Evolutionary conservation across 345 rosid species (phyloP).

Genomic region (Populus euphratica): DNA sequence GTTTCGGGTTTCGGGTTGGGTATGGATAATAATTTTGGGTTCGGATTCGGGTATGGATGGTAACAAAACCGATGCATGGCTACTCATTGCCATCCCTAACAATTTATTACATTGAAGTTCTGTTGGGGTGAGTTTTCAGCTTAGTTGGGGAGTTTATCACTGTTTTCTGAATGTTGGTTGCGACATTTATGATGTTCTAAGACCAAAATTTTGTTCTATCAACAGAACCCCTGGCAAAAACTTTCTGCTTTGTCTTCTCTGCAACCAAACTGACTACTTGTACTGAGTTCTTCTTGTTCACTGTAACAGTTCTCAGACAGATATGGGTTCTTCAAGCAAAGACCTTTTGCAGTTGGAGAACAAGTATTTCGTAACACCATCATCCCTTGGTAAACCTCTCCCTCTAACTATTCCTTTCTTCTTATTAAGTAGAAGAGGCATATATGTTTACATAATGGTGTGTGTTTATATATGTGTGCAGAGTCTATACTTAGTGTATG

Average conservation of each 20-base stretch:
- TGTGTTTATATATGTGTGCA: slow-evolving; percentile 11
- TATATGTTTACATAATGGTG: neutral
- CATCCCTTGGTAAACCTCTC: slow-evolving; percentile 26
- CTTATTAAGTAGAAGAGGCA: neutral
- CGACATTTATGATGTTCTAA: neutral
- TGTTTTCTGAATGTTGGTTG: neutral
- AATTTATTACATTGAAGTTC: neutral
- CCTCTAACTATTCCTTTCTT: neutral
- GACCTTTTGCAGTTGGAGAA: slow-evolving; percentile 45
- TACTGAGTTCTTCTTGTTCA: neutral
- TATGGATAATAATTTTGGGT: no score
- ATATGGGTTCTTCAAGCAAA: slow-evolving; percentile 39
- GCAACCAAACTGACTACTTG: neutral
- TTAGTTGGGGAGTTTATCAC: neutral
- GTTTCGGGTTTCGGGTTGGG: no score
- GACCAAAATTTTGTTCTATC: neutral
- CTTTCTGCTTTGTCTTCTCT: neutral
- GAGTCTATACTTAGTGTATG: slow-evolving; percentile 47
- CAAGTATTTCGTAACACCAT: slow-evolving; percentile 18
- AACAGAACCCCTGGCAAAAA: neutral
- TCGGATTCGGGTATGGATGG: no score
- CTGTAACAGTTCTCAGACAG: neutral
- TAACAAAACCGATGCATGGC: no score
- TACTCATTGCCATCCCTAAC: no score
- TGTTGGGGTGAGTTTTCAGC: neutral